Base-by-base conservation (phyloP, 257 asterid genomes). In the Galeopsis tetrahit region DNA sequence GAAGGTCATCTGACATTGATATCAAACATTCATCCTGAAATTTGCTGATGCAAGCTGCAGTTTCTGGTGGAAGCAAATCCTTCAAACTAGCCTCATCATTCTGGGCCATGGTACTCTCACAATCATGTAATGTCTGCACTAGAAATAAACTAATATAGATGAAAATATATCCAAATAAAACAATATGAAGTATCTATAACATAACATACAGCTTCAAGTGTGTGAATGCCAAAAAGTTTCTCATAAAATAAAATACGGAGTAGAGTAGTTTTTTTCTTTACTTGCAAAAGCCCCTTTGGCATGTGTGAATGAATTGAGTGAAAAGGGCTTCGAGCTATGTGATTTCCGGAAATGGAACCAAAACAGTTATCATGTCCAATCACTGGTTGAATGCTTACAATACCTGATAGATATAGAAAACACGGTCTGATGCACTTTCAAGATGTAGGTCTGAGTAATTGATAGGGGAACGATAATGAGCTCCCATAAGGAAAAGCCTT, bases 391-490 rank as follows among this genome's bases (percentile, higher is more conserved):
- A 36, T 51, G 71, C 39, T 57, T 51, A 56, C 10, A 7, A 40
- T 79, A 91, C 99, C 98, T 94, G 98, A 80, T 85, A 94, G 73
- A 94, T 90, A 81, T 94, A 94, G 82, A 76, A 94, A 74, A 87
- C 70, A 63, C 96, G 98, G 56, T 94, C 98, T 52, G 99, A 94
- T 78, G 98, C 93, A 82, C 86, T 88, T 79, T 94, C 99, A 74
- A 94, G 96, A 80, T 70, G 95, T 69, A 79, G 70, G 66, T 85
- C 90, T 32, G 98, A 91, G 85, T 91, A 94, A 78, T 94, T 94
- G 73, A 90, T 85, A 31, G 98, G 99, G 71, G 98, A 94, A 57
- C 96, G 90, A 78, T 94, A 94, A 80, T 94, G 99, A 65, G 98
- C 87, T 70, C 92, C 88, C 80, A 89, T 80, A 76, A 94, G 86